Percentiles rank a stretch among this genome's conserved stretches.
Evolutionary conservation across 441 rosid species (phyloP).

Genomic region (Populus hybrid): DNA sequence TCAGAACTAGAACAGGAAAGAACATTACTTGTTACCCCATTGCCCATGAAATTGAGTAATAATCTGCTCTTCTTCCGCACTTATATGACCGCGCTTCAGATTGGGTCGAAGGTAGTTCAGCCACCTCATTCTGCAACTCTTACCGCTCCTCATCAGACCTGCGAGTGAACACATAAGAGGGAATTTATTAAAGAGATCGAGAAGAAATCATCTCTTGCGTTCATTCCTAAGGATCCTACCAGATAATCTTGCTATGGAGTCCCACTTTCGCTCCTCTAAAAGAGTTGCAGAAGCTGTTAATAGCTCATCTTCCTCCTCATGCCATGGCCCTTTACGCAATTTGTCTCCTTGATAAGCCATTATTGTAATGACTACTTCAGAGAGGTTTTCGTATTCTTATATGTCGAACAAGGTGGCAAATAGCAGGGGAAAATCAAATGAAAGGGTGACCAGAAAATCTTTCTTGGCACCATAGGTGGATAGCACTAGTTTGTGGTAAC

Average conservation of each 20-base stretch:
- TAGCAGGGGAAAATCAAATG: constrained; percentile 1
- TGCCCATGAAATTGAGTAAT: constrained; percentile 52
- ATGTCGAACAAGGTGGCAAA: constrained; percentile 10
- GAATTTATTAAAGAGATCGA: not conserved
- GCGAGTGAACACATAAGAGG: not conserved
- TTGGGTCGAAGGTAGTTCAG: constrained; percentile 65
- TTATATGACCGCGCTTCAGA: constrained; percentile 52
- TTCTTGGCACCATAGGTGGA: constrained; percentile 38
- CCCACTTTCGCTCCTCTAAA: constrained; percentile 69
- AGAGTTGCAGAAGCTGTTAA: constrained; percentile 40
- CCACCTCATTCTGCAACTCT: constrained; percentile 80
- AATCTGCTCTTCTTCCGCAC: constrained; percentile 51
- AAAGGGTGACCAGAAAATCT: constrained; percentile 31
- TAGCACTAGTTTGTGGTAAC: constrained; percentile 39
- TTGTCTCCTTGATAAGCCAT: constrained; percentile 28
- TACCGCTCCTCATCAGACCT: constrained; percentile 71
- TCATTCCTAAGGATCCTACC: constrained; percentile 23
- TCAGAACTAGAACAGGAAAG: not conserved
- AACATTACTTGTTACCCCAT: constrained; percentile 71
- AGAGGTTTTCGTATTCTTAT: constrained; percentile 21
- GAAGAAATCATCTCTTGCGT: not conserved
- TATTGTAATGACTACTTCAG: not conserved
- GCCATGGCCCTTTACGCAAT: constrained; percentile 65
- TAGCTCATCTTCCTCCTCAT: constrained; percentile 56
- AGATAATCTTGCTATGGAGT: constrained; percentile 52